Percentiles rank a stretch among this genome's conserved stretches.
phyloP scores from a whole-genome alignment of 768 basidiomycete species.

The Termitomyces eurrhizus region DNA sequence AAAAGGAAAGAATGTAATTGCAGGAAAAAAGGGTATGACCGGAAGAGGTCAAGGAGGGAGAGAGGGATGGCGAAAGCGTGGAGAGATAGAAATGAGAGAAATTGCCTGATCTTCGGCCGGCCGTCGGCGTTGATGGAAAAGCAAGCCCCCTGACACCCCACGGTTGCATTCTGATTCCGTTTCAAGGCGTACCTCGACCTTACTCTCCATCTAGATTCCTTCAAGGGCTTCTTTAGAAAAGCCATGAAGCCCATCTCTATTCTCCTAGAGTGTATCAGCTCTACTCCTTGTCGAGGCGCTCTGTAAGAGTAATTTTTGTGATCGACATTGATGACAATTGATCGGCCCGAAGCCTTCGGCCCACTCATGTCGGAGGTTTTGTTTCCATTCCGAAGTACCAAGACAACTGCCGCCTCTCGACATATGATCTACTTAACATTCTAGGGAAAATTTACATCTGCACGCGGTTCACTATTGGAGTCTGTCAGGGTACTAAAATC shows the following conservation, averaged over 20 bases:
- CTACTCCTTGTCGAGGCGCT: neutral
- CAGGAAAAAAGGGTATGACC: neutral
- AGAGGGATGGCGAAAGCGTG: neutral
- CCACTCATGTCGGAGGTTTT: neutral
- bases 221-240: neutral
- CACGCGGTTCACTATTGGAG: neutral
- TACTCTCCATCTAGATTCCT: neutral
- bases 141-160: neutral
- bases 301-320: neutral
- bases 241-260: neutral
- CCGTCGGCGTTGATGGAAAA: neutral
- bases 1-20: slow-evolving; percentile 4
- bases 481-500: neutral
- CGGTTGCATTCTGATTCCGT: neutral
- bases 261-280: neutral
- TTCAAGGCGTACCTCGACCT: neutral
- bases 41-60: neutral
- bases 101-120: slow-evolving; percentile 1
- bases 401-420: neutral
- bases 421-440: neutral
- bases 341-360: neutral
- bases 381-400: neutral
- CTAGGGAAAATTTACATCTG: neutral
- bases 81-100: slow-evolving; percentile 12
- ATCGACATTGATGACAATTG: neutral